These are phyloP conservation scores for Saccharum hybrid DNA, from an alignment of 202 grass and related monocot species.

Conservation along the genomic window DNA sequence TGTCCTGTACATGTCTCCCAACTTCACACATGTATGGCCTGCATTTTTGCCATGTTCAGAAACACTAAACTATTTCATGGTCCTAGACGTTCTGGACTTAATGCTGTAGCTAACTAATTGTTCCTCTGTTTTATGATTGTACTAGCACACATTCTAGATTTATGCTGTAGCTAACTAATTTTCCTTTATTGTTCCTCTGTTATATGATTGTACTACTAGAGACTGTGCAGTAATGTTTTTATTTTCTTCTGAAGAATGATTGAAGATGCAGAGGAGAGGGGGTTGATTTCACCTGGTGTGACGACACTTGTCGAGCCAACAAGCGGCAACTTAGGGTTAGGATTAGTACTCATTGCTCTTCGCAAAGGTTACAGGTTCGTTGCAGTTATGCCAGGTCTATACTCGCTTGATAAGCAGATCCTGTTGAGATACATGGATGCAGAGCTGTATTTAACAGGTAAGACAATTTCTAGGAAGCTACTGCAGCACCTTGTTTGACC, in stretches of 20 bases:
- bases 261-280: slow-evolving; percentile 91
- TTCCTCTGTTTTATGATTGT: too few relatives aligned
- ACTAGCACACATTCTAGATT: background rate
- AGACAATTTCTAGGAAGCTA: background rate
- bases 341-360: slow-evolving; percentile 60
- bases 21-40: slow-evolving; percentile 9
- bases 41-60: background rate
- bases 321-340: slow-evolving; percentile 82
- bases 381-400: slow-evolving; percentile 74
- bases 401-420: slow-evolving; percentile 79
- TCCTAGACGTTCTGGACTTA: background rate
- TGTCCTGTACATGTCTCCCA: background rate
- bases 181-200: background rate
- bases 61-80: background rate
- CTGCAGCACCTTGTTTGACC: background rate
- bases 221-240: background rate
- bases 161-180: background rate
- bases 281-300: slow-evolving; percentile 74
- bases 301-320: slow-evolving; percentile 78
- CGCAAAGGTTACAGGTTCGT: slow-evolving; percentile 77
- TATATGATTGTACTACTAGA: background rate
- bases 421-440: slow-evolving; percentile 82
- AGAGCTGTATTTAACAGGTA: slow-evolving; percentile 74
- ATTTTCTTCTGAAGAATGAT: slow-evolving; percentile 68
- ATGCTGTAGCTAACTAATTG: background rate